phyloP scores from a whole-genome alignment of 805 yeast species.

The Vanderwaltozyma tropicalis region DNA sequence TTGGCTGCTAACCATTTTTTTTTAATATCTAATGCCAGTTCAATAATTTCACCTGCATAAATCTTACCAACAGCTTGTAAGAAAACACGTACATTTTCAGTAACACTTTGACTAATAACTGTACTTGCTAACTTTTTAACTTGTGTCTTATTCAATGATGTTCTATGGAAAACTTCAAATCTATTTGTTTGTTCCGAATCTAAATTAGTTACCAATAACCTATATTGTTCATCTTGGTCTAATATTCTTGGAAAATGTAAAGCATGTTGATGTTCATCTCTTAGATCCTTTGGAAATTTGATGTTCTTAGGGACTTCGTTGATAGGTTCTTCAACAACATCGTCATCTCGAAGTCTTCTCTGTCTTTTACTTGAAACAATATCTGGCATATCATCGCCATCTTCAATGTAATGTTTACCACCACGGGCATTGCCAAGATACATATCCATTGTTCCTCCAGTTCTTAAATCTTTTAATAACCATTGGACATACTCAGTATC shows the following conservation, averaged over 20 bases:
- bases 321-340: slow-evolving; percentile 3
- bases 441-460: slow-evolving; percentile 25
- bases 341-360: neutral
- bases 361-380: neutral
- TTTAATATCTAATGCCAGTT: slow-evolving; percentile 67
- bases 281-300: slow-evolving; percentile 20
- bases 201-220: slow-evolving; percentile 59
- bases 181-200: slow-evolving; percentile 77
- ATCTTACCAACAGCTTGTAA: slow-evolving; percentile 82
- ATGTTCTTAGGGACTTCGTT: slow-evolving; percentile 20
- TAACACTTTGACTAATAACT: slow-evolving; percentile 68
- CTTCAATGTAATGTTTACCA: neutral
- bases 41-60: slow-evolving; percentile 82
- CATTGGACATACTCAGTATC: slow-evolving; percentile 28
- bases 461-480: slow-evolving; percentile 23
- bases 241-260: slow-evolving; percentile 23
- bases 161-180: slow-evolving; percentile 78
- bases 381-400: neutral
- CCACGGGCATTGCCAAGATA: slow-evolving; percentile 4
- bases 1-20: slow-evolving; percentile 38
- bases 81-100: slow-evolving; percentile 69
- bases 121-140: slow-evolving; percentile 73
- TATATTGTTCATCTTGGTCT: slow-evolving; percentile 46
- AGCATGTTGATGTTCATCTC: slow-evolving; percentile 6
- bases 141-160: slow-evolving; percentile 60